Percentiles rank a stretch among this genome's conserved stretches.
Conservation (phyloP, 352 stramenopile species). For the Thalassiosira mediterranea region DNA sequence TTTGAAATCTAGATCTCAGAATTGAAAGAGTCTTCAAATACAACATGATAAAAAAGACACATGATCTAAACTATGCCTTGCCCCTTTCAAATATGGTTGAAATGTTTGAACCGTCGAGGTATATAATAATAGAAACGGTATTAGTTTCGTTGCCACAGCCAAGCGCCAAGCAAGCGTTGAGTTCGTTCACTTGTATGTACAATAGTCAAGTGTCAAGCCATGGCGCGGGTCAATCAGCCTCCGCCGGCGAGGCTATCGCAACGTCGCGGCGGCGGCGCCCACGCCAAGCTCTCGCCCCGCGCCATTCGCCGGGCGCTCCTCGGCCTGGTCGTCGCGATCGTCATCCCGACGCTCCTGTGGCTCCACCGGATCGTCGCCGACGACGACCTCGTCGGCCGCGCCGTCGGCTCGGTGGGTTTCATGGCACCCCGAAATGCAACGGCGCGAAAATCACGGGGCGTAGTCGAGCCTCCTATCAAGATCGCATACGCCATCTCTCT, state of each 20-base stretch:
- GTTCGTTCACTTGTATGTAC: no score
- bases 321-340: background rate
- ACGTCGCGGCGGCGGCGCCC: background rate
- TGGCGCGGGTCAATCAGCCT: background rate
- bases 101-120: no score
- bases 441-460: no score
- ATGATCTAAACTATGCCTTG: no score
- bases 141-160: background rate
- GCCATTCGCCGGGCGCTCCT: background rate
- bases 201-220: background rate
- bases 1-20: no score
- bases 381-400: background rate
- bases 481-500: constrained; percentile 68
- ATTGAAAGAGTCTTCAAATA: no score
- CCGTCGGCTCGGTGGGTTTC: background rate
- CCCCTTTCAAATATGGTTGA: no score
- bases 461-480: no score
- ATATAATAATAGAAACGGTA: no score
- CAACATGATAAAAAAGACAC: no score
- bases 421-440: background rate
- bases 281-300: background rate
- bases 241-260: background rate
- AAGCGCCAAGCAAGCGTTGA: background rate
- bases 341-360: background rate
- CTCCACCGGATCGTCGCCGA: background rate